phyloP scores from a whole-genome alignment of 306 rosid genomes.

The Pueraria montana region DNA sequence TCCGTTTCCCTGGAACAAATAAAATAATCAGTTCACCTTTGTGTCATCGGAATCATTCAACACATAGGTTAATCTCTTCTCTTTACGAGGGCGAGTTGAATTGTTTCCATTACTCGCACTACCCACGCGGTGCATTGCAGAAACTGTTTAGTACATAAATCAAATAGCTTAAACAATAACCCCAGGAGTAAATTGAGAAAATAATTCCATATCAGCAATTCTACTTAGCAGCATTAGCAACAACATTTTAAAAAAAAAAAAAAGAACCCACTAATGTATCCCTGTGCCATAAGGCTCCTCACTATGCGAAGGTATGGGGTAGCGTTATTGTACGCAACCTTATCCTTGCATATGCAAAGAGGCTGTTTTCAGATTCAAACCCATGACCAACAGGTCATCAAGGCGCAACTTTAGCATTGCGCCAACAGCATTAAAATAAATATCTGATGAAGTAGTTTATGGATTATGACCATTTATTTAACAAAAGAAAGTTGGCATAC shows the following conservation, averaged over 20 bases:
- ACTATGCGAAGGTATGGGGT: too few species aligned
- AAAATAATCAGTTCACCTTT: constrained; percentile 68
- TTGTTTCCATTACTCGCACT: constrained; percentile 88
- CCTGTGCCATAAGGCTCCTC: too few species aligned
- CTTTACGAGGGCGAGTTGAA: constrained; percentile 93
- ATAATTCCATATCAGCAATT: constrained; percentile 9
- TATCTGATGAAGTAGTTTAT: background rate
- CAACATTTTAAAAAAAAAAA: background rate
- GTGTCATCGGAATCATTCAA: constrained; percentile 84
- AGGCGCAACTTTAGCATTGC: too few species aligned
- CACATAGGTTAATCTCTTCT: constrained; percentile 91
- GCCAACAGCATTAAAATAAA: background rate
- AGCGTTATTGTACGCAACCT: too few species aligned
- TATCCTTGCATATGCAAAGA: too few species aligned
- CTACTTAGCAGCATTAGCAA: constrained; percentile 30
- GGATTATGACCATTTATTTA: constrained; percentile 18
- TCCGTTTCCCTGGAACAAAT: background rate
- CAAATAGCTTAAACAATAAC: constrained; percentile 26
- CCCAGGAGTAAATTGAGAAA: constrained; percentile 41
- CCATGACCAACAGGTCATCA: too few species aligned
- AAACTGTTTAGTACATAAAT: constrained; percentile 53
- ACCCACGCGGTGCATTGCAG: constrained; percentile 98
- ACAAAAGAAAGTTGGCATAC: constrained; percentile 9
- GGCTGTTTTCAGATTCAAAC: too few species aligned
- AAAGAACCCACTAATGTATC: too few species aligned